Evolutionary conservation across 2,329 filamentous ascomycete species (phyloP).

Genomic region (Botrytis tulipae): DNA sequence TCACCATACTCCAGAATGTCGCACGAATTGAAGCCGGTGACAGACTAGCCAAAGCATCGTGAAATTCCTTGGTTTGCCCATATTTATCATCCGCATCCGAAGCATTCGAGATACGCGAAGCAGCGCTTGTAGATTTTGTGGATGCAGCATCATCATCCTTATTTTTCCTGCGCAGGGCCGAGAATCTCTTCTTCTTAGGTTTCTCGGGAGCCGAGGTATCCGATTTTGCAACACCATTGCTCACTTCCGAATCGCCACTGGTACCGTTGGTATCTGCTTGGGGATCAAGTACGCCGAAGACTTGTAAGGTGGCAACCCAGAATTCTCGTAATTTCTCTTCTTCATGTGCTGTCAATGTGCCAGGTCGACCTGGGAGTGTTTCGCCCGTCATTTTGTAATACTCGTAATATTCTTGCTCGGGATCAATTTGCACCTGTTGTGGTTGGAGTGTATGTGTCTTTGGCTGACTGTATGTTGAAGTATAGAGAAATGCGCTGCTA

Average conservation of each 20-base stretch:
- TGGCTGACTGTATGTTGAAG: constrained; percentile 1
- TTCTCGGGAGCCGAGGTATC: constrained; percentile 46
- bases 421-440: constrained; percentile 4
- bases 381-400: constrained; percentile 44
- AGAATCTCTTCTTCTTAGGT: constrained; percentile 72
- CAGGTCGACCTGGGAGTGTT: constrained; percentile 68
- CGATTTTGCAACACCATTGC: constrained; percentile 28
- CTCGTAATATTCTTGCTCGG: constrained; percentile 22
- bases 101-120: constrained; percentile 33
- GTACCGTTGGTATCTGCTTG: constrained; percentile 36
- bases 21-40: constrained; percentile 74
- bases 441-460: constrained; percentile 8
- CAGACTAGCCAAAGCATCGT: constrained; percentile 73
- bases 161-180: constrained; percentile 63
- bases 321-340: constrained; percentile 85
- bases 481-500: constrained; percentile 24
- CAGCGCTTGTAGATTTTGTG: constrained; percentile 34
- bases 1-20: constrained; percentile 91
- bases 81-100: constrained; percentile 77
- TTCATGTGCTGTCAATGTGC: constrained; percentile 85
- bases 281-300: constrained; percentile 63
- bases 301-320: constrained; percentile 73
- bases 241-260: constrained; percentile 26
- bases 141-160: constrained; percentile 52
- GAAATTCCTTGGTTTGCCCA: constrained; percentile 82